phyloP scores from a whole-genome alignment of 139 green algal species.

The Cymbomonas tetramitiformis region DNA sequence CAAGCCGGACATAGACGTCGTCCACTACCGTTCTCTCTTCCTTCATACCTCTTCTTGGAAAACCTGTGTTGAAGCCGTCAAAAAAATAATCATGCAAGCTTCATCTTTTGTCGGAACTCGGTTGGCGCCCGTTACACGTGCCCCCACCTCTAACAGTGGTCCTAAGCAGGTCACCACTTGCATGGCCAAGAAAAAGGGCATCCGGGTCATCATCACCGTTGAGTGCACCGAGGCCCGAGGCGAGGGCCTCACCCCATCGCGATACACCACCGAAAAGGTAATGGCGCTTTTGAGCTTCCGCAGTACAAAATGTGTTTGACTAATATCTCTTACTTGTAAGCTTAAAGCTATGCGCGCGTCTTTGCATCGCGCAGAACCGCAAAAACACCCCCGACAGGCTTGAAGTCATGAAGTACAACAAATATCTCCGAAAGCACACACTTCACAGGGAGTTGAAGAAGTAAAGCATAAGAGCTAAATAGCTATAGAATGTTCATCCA shows the following conservation, averaged over 20 bases:
- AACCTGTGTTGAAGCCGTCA: too few relatives aligned
- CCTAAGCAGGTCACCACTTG: too few relatives aligned
- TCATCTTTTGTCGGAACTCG: too few relatives aligned
- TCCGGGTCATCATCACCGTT: conserved; percentile 21
- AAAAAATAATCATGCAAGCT: too few relatives aligned
- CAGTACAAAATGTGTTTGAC: neutral
- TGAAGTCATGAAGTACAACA: conserved; percentile 37
- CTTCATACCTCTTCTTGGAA: too few relatives aligned
- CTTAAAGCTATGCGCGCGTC: neutral
- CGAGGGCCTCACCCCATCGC: conserved; percentile 5
- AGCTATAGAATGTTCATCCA: too few relatives aligned
- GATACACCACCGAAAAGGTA: conserved; percentile 31
- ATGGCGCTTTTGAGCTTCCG: neutral
- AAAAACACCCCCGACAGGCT: conserved; percentile 23
- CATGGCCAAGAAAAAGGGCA: conserved; percentile 27
- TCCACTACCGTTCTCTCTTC: too few relatives aligned
- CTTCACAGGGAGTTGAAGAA: conserved; percentile 29
- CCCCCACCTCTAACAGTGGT: too few relatives aligned
- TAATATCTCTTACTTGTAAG: neutral
- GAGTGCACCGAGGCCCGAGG: conserved; percentile 29
- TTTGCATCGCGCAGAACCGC: conserved; percentile 14
- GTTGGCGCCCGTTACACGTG: too few relatives aligned
- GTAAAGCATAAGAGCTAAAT: too few relatives aligned
- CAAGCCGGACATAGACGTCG: too few relatives aligned
- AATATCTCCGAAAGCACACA: conserved; percentile 25